Base-by-base conservation (phyloP, 805 yeast genomes). In the Lipomyces spencermartinsiae region DNA sequence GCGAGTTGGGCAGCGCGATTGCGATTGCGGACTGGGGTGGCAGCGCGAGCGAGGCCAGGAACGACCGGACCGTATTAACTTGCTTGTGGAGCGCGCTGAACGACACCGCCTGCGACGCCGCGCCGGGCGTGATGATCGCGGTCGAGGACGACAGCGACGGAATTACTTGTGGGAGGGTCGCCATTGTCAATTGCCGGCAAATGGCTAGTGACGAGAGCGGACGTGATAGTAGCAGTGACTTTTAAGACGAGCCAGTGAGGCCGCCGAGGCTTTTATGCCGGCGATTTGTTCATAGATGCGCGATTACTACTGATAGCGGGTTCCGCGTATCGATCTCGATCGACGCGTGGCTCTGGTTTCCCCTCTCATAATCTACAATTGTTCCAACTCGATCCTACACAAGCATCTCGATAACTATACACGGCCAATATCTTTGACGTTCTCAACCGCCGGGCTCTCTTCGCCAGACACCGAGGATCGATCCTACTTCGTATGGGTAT, bases 1-100 rank as follows among this genome's bases (percentile, higher is more conserved):
- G 74, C 3, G 85, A 79, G 75, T 89, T 89, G 35, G 88, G 87
- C 67, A 89, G 78, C 0, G 90, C 82, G 29, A 89, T 87, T 0
- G 90, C 73, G 51, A 69, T 49, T 4, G 72, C 71, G 3, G 66
- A 35, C 12, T 62, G 65, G 4, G 62, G 66, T 46, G 65, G 46
- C 46, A 69, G 62, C n/a, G 58, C 16, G 7, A 69, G 62, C 35
- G 68, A 61, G 7, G 68, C 63, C 4, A 69, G 62, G 53, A 69
- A 66, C 25, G 25, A 9, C 37, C 71, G 71, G 22, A 65, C 53
- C 16, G 25, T 12, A 39, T 25, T 22, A 61, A 65, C 43, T 7
- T 53, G 62, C 33, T 49, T 10, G n/a, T 58, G 37, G n/a, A 69
- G 62, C 14, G 59, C 51, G 16, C 53, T 34, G 58, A 60, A 69